phyloP scores from a whole-genome alignment of 306 rosid genomes.

The Corylus heterophylla region DNA sequence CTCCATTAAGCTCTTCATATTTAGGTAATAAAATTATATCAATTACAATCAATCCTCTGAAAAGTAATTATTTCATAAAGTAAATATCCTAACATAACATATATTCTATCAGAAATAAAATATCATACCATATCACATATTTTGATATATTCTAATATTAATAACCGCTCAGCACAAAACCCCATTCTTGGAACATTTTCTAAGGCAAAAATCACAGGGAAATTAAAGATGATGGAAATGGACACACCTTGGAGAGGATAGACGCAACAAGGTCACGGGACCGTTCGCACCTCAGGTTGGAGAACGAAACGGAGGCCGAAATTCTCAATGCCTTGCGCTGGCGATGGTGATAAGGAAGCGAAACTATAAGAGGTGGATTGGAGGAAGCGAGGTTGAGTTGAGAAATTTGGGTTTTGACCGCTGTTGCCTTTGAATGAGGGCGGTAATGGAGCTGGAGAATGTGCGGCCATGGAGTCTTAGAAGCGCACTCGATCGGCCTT shows the following conservation, averaged over 20 bases:
- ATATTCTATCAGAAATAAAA: too few species aligned
- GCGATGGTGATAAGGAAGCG: slow-evolving; percentile 24
- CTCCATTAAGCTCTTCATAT: too few species aligned
- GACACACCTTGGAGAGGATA: slow-evolving; percentile 70
- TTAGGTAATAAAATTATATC: too few species aligned
- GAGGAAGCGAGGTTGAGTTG: slow-evolving; percentile 24
- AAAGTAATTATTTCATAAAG: too few species aligned
- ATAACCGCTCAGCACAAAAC: too few species aligned
- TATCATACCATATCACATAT: too few species aligned
- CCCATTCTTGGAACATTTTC: too few species aligned
- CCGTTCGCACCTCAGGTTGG: slow-evolving; percentile 53
- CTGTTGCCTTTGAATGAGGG: slow-evolving; percentile 25
- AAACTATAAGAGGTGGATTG: background rate
- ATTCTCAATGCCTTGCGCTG: slow-evolving; percentile 30
- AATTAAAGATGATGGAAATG: background rate
- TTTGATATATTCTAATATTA: too few species aligned
- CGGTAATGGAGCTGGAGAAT: slow-evolving; percentile 46
- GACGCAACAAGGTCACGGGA: slow-evolving; percentile 69
- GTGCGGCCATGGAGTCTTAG: slow-evolving; percentile 57
- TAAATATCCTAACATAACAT: too few species aligned
- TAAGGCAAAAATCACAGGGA: too few species aligned
- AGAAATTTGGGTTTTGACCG: slow-evolving; percentile 25
- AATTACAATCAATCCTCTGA: too few species aligned
- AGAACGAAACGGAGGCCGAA: slow-evolving; percentile 61
- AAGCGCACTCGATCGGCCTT: too few species aligned